Evolutionary conservation across 2,329 filamentous ascomycete species (phyloP).

Genomic region (Trichoderma simmonsii): DNA sequence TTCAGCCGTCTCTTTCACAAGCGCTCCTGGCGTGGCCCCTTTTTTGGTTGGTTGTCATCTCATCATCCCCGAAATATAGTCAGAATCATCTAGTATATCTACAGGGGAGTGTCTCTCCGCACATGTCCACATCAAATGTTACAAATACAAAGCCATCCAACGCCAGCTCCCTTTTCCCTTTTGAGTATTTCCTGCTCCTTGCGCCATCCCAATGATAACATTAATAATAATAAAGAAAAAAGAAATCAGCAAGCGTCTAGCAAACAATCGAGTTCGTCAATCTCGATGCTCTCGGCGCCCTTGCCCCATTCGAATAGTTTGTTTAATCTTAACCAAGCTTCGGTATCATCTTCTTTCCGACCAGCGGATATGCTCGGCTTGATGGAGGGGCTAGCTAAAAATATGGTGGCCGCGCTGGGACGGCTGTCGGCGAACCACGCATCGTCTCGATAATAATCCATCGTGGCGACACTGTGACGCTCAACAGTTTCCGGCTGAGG

Average conservation of each 20-base stretch:
- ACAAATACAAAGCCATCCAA: slow-evolving; percentile 15
- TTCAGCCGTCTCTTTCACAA: slow-evolving; percentile 8
- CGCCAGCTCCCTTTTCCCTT: slow-evolving; percentile 3
- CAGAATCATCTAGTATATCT: slow-evolving; percentile 30
- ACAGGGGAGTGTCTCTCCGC: slow-evolving; percentile 28
- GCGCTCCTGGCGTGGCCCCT: background rate
- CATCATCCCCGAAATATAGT: slow-evolving; percentile 23
- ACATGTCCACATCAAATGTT: slow-evolving; percentile 28
- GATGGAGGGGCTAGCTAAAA: slow-evolving; percentile 56
- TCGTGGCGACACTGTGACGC: slow-evolving; percentile 25
- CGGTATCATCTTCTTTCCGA: slow-evolving; percentile 39
- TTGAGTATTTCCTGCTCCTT: slow-evolving; percentile 16
- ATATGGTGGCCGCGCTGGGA: slow-evolving; percentile 37
- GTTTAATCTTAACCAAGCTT: slow-evolving; percentile 41
- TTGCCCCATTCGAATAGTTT: slow-evolving; percentile 56
- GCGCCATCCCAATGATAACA: slow-evolving; percentile 11
- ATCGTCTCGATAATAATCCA: slow-evolving; percentile 45
- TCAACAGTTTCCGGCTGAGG: slow-evolving; percentile 31
- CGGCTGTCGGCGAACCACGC: slow-evolving; percentile 51
- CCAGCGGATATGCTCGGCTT: slow-evolving; percentile 32
- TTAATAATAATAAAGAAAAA: slow-evolving; percentile 1
- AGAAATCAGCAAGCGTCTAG: slow-evolving; percentile 65
- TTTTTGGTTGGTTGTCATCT: slow-evolving; percentile 16
- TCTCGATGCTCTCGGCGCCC: slow-evolving; percentile 83
- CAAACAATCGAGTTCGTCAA: slow-evolving; percentile 88